Evolutionary conservation across 495 filamentous ascomycete genomes (phyloP).

Genomic region (Amphirosellinia nigrospora): DNA sequence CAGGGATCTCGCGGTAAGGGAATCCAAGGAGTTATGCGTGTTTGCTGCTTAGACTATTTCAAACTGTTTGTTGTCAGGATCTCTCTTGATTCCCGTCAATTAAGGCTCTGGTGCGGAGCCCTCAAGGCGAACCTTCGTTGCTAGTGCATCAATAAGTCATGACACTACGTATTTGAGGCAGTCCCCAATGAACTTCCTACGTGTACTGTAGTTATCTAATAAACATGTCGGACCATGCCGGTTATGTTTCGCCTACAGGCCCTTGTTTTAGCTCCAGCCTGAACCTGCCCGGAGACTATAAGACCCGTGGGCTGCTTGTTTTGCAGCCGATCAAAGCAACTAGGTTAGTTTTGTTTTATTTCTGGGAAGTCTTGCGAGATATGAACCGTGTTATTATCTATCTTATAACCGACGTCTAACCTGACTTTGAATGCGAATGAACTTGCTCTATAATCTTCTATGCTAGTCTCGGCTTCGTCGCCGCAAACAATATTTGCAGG

Average conservation of each 20-base stretch:
- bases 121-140: too few species aligned
- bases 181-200: not conserved
- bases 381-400: not conserved
- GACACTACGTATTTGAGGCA: not conserved
- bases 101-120: not conserved
- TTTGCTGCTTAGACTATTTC: not conserved
- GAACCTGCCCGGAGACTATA: slow-evolving; percentile 5
- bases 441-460: not conserved
- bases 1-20: not conserved
- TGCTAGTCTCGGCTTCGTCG: not conserved
- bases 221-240: not conserved
- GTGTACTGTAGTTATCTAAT: not conserved
- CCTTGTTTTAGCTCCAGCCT: slow-evolving; percentile 14
- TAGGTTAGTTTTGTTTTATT: not conserved
- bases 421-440: not conserved
- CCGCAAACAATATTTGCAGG: not conserved
- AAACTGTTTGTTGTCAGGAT: not conserved
- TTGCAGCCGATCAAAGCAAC: slow-evolving; percentile 2
- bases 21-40: not conserved
- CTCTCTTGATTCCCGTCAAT: not conserved
- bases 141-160: not conserved
- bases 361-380: not conserved
- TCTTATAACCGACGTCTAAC: not conserved
- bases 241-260: slow-evolving; percentile 4
- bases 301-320: not conserved